Evolutionary conservation across 352 stramenopile genomes (phyloP).

Genomic region (Phytophthora kernoviae): DNA sequence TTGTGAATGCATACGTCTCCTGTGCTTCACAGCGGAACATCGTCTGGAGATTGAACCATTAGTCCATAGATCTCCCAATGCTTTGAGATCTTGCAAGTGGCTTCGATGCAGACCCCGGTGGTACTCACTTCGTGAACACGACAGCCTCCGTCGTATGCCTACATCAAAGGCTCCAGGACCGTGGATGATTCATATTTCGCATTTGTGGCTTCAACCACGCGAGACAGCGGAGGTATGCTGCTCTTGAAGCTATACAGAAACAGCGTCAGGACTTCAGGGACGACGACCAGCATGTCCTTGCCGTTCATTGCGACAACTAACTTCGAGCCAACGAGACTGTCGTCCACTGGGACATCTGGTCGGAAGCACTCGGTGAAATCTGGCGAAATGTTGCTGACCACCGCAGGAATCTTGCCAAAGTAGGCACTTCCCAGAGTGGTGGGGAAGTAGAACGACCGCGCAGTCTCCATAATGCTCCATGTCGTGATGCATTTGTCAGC

Average conservation of each 20-base stretch:
- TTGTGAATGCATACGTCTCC: constrained; percentile 15
- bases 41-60: constrained; percentile 19
- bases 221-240: constrained; percentile 7
- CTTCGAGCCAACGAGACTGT: constrained; percentile 10
- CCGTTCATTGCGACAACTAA: constrained; percentile 10
- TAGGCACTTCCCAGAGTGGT: not conserved
- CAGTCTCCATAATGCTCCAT: constrained; percentile 10
- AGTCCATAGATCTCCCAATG: constrained; percentile 23
- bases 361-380: constrained; percentile 27
- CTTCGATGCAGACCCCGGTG: constrained; percentile 14
- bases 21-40: constrained; percentile 16
- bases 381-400: constrained; percentile 16
- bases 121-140: constrained; percentile 12
- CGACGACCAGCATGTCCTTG: constrained; percentile 3
- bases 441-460: constrained; percentile 12
- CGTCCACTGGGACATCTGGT: not conserved
- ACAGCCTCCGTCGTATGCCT: constrained; percentile 18
- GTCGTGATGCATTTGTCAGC: not conserved
- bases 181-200: constrained; percentile 4
- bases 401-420: constrained; percentile 18
- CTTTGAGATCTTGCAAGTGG: not conserved
- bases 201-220: constrained; percentile 3
- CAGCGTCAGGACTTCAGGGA: constrained; percentile 15
- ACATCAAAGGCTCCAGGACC: constrained; percentile 11
- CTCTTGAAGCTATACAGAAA: constrained; percentile 25